phyloP scores from a whole-genome alignment of 2,329 filamentous ascomycete genomes.

The Epichloe gansuensis region DNA sequence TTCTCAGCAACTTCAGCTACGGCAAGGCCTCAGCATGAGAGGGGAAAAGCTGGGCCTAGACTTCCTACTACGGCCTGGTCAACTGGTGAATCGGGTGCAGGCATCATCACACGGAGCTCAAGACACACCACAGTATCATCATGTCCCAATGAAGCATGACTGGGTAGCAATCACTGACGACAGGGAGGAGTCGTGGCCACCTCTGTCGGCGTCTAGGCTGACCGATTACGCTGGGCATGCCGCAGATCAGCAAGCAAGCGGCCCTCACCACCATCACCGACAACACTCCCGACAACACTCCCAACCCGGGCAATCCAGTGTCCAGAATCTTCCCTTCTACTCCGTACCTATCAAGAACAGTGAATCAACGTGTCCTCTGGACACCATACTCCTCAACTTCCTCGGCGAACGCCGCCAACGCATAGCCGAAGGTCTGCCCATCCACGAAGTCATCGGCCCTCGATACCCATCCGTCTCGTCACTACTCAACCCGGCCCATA shows the following conservation, averaged over 20 bases:
- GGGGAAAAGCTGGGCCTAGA: conserved; percentile 60
- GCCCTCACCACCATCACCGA: not conserved
- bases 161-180: conserved; percentile 21
- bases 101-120: conserved; percentile 35
- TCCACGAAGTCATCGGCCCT: conserved; percentile 58
- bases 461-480: conserved; percentile 69
- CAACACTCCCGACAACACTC: not conserved
- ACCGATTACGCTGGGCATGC: not conserved
- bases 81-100: conserved; percentile 37
- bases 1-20: conserved; percentile 36
- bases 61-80: conserved; percentile 45
- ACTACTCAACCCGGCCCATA: conserved; percentile 57
- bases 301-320: not conserved
- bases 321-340: conserved; percentile 11
- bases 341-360: conserved; percentile 41
- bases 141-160: conserved; percentile 38
- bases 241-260: not conserved
- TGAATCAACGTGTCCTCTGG: conserved; percentile 60
- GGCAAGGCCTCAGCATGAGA: conserved; percentile 46
- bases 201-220: not conserved
- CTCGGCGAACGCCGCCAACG: conserved; percentile 55
- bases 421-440: conserved; percentile 49
- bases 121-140: conserved; percentile 30
- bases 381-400: conserved; percentile 69
- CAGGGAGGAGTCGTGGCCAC: conserved; percentile 1